Conservation (phyloP, 2,329 filamentous ascomycete genomes). For the Aspergillus amoenus region DNA sequence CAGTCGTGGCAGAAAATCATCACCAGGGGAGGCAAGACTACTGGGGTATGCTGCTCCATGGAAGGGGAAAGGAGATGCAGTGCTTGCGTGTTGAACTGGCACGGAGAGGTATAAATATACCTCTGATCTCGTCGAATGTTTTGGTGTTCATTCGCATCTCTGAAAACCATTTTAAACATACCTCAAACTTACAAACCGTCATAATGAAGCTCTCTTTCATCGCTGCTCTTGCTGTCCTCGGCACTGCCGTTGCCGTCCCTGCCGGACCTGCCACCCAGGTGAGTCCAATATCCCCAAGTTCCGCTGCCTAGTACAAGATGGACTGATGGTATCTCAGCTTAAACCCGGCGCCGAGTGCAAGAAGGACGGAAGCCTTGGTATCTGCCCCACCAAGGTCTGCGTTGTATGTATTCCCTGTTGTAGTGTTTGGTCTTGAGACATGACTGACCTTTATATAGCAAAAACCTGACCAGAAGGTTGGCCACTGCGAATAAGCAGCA, state of each 20-base stretch:
- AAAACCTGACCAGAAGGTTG: neutral
- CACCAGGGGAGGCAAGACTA: neutral
- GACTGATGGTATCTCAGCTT: neutral
- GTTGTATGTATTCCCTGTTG: neutral
- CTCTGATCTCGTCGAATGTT: neutral
- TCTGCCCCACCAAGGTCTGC: slow-evolving; percentile 5
- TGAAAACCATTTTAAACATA: neutral
- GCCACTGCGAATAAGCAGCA: slow-evolving; percentile 4
- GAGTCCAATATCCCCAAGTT: neutral
- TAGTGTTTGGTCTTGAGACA: neutral
- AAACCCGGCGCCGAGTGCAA: neutral
- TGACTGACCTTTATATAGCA: neutral
- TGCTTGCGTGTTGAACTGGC: neutral
- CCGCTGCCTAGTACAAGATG: neutral
- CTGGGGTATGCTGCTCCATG: neutral
- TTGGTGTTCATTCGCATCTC: neutral
- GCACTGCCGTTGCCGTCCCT: slow-evolving; percentile 7
- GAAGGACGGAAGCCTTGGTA: slow-evolving; percentile 4
- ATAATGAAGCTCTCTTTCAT: slow-evolving; percentile 9
- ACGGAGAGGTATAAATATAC: neutral
- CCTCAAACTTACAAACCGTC: neutral
- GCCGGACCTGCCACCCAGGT: neutral
- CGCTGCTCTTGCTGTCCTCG: slow-evolving; percentile 5
- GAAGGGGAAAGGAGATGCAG: neutral
- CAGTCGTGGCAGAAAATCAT: neutral